These are phyloP conservation scores for Saccharomyces hybrid DNA, from an alignment of 1,139 yeast genomes.

Conservation along the genomic window DNA sequence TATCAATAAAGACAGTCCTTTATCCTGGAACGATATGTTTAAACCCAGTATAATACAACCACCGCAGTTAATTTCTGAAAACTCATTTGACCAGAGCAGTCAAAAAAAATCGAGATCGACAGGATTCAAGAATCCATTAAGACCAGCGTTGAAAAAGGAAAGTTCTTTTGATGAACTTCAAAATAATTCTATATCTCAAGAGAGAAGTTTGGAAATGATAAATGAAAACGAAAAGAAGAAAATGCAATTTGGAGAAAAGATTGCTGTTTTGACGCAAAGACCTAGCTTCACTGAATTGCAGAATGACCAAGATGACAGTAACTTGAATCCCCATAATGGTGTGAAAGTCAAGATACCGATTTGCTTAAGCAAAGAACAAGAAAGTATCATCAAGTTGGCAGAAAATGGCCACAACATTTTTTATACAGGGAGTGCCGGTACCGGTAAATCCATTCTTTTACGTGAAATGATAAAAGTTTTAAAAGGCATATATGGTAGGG, in stretches of 20 bases:
- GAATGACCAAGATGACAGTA: constrained; percentile 9
- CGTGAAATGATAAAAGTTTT: constrained; percentile 61
- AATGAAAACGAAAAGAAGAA: constrained; percentile 9
- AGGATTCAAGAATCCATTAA: not conserved
- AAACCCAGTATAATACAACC: not conserved
- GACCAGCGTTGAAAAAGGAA: not conserved
- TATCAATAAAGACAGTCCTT: not conserved
- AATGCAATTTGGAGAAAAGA: constrained; percentile 17
- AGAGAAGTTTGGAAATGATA: constrained; percentile 9
- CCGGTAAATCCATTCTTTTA: constrained; percentile 81
- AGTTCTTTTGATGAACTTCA: not conserved
- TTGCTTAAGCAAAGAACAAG: constrained; percentile 62
- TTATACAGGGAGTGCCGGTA: constrained; percentile 94
- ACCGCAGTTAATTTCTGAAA: not conserved
- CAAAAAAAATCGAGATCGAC: not conserved
- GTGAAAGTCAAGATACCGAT: constrained; percentile 34
- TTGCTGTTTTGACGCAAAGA: constrained; percentile 22
- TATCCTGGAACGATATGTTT: not conserved
- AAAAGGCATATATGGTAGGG: constrained; percentile 39
- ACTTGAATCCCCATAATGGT: constrained; percentile 16
- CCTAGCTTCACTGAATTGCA: constrained; percentile 14
- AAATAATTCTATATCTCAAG: not conserved
- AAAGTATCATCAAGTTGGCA: constrained; percentile 57
- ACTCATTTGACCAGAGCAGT: not conserved
- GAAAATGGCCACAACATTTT: constrained; percentile 57